phyloP scores from a whole-genome alignment of 2,329 filamentous ascomycete genomes.

The Diaporthe sp. region DNA sequence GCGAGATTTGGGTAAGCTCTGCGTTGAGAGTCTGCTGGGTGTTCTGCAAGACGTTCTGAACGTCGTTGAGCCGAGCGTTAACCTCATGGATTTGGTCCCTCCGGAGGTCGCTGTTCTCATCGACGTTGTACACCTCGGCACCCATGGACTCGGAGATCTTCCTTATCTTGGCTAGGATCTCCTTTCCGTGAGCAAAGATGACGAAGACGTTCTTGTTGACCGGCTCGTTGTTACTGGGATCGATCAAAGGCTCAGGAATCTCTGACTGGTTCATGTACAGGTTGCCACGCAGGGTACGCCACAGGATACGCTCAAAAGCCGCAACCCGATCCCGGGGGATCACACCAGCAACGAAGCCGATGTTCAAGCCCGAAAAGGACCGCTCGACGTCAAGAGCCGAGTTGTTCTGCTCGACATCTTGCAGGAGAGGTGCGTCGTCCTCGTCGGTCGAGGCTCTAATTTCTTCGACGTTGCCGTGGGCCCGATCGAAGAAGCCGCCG shows the following conservation, averaged over 20 bases:
- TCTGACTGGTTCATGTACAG: slow-evolving; percentile 99
- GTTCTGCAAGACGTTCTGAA: slow-evolving; percentile 92
- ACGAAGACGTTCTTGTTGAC: slow-evolving; percentile 99
- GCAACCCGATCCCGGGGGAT: slow-evolving; percentile 93
- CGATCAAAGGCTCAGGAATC: slow-evolving; percentile 91
- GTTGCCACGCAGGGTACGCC: slow-evolving; percentile 96
- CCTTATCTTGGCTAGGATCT: slow-evolving; percentile 97
- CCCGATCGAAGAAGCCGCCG: slow-evolving; percentile 96
- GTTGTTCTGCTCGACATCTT: slow-evolving; percentile 88
- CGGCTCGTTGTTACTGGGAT: slow-evolving; percentile 91
- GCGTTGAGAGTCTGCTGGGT: slow-evolving; percentile 94
- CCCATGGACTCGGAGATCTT: slow-evolving; percentile 99
- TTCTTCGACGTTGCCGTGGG: slow-evolving; percentile 95
- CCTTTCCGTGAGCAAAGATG: slow-evolving; percentile 98
- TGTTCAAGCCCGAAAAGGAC: slow-evolving; percentile 97
- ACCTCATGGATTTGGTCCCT: slow-evolving; percentile 98
- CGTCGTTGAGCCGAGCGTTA: slow-evolving; percentile 90
- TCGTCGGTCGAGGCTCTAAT: slow-evolving; percentile 91
- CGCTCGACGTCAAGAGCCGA: slow-evolving; percentile 76
- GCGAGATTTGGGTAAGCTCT: slow-evolving; percentile 92
- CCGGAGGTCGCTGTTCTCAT: slow-evolving; percentile 95
- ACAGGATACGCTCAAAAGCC: slow-evolving; percentile 96
- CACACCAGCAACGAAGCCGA: slow-evolving; percentile 96
- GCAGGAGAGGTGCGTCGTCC: slow-evolving; percentile 92
- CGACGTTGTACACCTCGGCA: slow-evolving; percentile 94